phyloP scores from a whole-genome alignment of 2,329 filamentous ascomycete species.

The Aspergillus pseudonomiae region DNA sequence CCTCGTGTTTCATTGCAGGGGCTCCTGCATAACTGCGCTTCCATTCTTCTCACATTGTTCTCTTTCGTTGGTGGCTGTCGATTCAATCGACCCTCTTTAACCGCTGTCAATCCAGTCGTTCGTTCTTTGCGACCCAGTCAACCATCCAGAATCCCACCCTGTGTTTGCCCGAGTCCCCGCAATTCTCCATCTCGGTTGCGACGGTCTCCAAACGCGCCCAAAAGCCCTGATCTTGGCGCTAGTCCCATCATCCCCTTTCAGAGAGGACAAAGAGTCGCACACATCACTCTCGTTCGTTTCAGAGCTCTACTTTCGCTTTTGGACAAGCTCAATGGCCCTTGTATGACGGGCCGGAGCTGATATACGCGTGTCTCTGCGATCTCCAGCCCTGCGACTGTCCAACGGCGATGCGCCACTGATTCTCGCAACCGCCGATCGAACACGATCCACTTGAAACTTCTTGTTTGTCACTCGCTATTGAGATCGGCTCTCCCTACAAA shows the following conservation, averaged over 20 bases:
- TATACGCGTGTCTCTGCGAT: constrained; percentile 13
- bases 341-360: constrained; percentile 14
- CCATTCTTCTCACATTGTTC: constrained; percentile 2
- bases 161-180: constrained; percentile 1
- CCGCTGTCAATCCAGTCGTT: constrained; percentile 1
- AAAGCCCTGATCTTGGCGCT: constrained; percentile 21
- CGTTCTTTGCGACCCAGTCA: constrained; percentile 6
- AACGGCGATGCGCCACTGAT: constrained; percentile 22
- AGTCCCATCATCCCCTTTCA: constrained; percentile 7
- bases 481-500: constrained; percentile 9
- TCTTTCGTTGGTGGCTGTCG: neutral
- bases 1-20: neutral
- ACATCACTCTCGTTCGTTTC: neutral
- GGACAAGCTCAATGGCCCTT: constrained; percentile 13
- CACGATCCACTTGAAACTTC: constrained; percentile 3
- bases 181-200: constrained; percentile 4
- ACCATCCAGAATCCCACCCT: constrained; percentile 1
- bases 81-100: neutral
- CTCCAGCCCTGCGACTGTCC: constrained; percentile 10
- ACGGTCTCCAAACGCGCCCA: constrained; percentile 14
- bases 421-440: constrained; percentile 18
- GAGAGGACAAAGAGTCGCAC: neutral
- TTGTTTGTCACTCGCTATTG: constrained; percentile 17
- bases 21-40: constrained; percentile 3
- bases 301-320: constrained; percentile 7